Evolutionary conservation across 768 basidiomycete genomes (phyloP).

Genomic region (Stropharia rugosoannulata): DNA sequence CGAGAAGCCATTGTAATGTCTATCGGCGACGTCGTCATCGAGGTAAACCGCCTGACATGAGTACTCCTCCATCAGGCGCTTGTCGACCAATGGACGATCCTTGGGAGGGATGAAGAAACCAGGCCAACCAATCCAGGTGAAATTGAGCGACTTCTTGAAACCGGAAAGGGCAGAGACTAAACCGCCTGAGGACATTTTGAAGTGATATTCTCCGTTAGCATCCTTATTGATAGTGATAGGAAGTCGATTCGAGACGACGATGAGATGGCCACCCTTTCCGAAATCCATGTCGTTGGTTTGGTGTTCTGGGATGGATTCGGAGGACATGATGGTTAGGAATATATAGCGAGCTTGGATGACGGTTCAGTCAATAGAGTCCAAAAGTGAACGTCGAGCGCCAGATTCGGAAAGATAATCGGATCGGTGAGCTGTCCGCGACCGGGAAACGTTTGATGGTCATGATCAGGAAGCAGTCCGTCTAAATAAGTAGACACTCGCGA

Average conservation of each 20-base stretch:
- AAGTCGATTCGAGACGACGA: conserved; percentile 94
- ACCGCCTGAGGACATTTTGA: conserved; percentile 98
- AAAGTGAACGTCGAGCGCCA: conserved; percentile 26
- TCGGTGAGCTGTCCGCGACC: conserved; percentile 20
- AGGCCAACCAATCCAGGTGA: conserved; percentile 98
- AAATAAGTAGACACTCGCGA: background rate
- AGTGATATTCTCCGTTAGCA: conserved; percentile 89
- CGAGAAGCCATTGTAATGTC: conserved; percentile 97
- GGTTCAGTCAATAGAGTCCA: conserved; percentile 19
- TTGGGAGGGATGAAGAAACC: conserved; percentile 92
- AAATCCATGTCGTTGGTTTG: conserved; percentile 40
- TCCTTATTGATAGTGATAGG: conserved; percentile 97
- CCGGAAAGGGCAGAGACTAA: conserved; percentile 96
- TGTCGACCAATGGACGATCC: conserved; percentile 90
- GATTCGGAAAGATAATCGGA: conserved; percentile 34
- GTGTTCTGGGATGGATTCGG: conserved; percentile 26
- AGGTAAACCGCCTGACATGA: conserved; percentile 98
- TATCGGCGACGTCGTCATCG: conserved; percentile 97
- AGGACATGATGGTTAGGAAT: conserved; percentile 24
- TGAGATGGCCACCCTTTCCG: conserved; percentile 66
- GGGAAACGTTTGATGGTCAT: conserved; percentile 28
- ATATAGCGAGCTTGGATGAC: conserved; percentile 20
- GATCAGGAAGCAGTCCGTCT: conserved; percentile 5
- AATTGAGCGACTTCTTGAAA: conserved; percentile 97
- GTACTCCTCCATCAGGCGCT: conserved; percentile 91